Conservation (phyloP, 177 flowering plant genomes). For the Vitis hybrid region DNA sequence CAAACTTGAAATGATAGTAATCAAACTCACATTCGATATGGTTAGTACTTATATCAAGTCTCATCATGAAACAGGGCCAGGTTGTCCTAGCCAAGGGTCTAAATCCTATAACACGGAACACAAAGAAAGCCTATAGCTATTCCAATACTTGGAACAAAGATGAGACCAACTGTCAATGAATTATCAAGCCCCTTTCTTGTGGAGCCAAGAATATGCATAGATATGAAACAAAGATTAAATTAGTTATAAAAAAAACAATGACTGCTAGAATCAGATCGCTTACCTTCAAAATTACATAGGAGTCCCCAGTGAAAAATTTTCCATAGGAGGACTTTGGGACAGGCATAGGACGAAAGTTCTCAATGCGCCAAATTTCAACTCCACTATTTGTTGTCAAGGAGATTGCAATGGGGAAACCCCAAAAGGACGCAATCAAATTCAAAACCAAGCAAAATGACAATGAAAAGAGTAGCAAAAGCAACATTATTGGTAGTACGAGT, state of each 20-base stretch:
- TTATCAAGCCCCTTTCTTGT: no score
- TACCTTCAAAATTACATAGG: slow-evolving; percentile 88
- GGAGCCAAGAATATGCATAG: no score
- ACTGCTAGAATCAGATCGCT: slow-evolving; percentile 5
- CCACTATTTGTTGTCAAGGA: slow-evolving; percentile 79
- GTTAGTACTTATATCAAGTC: no score
- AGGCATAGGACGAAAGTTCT: slow-evolving; percentile 77
- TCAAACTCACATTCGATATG: no score
- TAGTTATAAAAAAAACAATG: background rate
- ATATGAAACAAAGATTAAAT: no score
- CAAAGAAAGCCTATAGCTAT: no score
- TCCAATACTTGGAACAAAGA: no score
- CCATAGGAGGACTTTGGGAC: slow-evolving; percentile 75
- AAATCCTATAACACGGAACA: no score
- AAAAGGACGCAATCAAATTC: background rate
- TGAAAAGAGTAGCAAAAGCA: background rate
- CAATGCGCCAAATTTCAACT: slow-evolving; percentile 95
- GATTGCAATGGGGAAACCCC: slow-evolving; percentile 7
- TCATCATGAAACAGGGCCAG: no score
- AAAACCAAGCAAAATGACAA: slow-evolving; percentile 1
- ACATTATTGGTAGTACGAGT: background rate
- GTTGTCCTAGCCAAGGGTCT: no score
- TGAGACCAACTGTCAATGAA: no score
- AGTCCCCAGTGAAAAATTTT: slow-evolving; percentile 92
- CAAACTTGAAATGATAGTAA: no score